Percentiles rank a stretch among this genome's conserved stretches.
phyloP scores from a whole-genome alignment of 2,329 filamentous ascomycete genomes.

The Coniella vitis region DNA sequence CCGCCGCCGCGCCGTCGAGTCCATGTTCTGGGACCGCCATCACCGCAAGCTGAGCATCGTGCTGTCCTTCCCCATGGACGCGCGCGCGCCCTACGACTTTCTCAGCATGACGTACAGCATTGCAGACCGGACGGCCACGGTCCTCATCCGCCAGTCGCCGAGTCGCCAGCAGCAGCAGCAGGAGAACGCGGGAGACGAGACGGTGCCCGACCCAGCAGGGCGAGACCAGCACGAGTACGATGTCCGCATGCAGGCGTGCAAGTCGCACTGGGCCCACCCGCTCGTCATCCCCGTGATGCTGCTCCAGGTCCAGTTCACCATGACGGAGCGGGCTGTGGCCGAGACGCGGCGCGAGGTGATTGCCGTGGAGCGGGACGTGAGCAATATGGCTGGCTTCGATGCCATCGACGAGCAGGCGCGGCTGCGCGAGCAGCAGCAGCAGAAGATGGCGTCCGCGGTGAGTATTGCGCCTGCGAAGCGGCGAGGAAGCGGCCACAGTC shows the following conservation, averaged over 20 bases:
- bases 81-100: conserved; percentile 39
- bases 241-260: conserved; percentile 36
- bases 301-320: conserved; percentile 39
- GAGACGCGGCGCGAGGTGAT: conserved; percentile 37
- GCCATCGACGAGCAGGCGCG: conserved; percentile 18
- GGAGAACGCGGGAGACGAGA: conserved; percentile 17
- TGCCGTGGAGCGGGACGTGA: conserved; percentile 35
- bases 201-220: conserved; percentile 18
- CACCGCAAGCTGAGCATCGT: conserved; percentile 33
- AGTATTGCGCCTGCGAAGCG: not conserved
- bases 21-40: conserved; percentile 33
- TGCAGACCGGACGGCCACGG: conserved; percentile 30
- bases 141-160: conserved; percentile 36
- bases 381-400: conserved; percentile 35
- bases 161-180: conserved; percentile 32
- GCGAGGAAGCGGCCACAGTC: not conserved
- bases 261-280: conserved; percentile 38
- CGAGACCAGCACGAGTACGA: conserved; percentile 38
- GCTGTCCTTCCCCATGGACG: conserved; percentile 37
- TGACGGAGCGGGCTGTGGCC: conserved; percentile 36
- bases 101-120: conserved; percentile 39
- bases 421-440: conserved; percentile 15
- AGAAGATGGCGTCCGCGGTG: conserved; percentile 15
- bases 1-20: conserved; percentile 32
- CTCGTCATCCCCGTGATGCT: conserved; percentile 38